phyloP scores from a whole-genome alignment of 2,329 filamentous ascomycete species.

The Aspergillus terreus region DNA sequence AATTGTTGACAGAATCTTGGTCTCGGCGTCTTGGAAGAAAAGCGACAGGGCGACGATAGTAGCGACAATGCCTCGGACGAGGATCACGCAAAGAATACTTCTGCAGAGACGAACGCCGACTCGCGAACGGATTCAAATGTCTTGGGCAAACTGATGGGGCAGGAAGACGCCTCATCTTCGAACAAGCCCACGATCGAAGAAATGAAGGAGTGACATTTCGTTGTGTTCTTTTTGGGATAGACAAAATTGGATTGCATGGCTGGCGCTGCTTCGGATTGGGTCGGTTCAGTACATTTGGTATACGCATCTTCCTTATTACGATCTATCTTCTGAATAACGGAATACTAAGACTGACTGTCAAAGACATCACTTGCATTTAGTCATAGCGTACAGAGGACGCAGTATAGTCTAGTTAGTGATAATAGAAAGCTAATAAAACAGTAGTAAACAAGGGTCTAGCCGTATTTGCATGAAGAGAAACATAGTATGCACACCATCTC shows the following conservation, averaged over 20 bases:
- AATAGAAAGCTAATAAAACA: conserved; percentile 8
- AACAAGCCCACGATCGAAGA: conserved; percentile 39
- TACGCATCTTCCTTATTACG: no score
- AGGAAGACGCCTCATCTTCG: conserved; percentile 18
- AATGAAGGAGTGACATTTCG: conserved; percentile 21
- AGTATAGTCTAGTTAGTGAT: conserved; percentile 2
- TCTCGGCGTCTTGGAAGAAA: conserved; percentile 44
- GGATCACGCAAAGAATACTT: conserved; percentile 6
- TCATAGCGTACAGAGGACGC: conserved; percentile 10
- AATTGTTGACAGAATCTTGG: conserved; percentile 35
- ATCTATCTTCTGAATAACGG: background rate
- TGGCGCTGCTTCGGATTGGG: conserved; percentile 7
- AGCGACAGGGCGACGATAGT: conserved; percentile 20
- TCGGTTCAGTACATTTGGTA: no score
- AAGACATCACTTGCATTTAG: conserved; percentile 7
- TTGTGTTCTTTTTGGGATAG: background rate
- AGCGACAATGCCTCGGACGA: conserved; percentile 18
- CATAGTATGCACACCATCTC: conserved; percentile 24
- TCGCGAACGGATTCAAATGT: conserved; percentile 24
- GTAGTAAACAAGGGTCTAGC: conserved; percentile 15
- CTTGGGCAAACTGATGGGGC: conserved; percentile 36
- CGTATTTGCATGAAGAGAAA: conserved; percentile 23
- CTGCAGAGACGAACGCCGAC: conserved; percentile 11
- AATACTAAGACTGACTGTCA: background rate
- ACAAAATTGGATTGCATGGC: conserved; percentile 8